Evolutionary conservation across 2,329 filamentous ascomycete species (phyloP).

Genomic region (Colletotrichum sp.): DNA sequence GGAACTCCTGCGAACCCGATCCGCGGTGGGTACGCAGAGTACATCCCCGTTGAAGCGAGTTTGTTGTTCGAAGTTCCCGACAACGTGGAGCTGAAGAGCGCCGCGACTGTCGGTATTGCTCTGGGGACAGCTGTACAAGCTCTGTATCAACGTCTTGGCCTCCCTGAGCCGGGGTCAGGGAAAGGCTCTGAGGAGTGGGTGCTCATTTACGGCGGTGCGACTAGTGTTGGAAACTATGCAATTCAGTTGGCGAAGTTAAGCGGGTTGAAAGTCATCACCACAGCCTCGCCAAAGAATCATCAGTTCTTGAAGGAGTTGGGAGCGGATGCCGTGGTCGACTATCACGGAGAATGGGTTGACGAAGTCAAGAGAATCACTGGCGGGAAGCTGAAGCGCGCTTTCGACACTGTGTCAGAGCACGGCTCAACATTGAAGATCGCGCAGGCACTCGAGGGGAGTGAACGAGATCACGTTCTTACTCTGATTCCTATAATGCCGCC

Average conservation of each 20-base stretch:
- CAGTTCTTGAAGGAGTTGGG: slow-evolving; percentile 45
- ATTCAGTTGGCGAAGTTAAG: neutral
- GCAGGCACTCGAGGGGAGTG: slow-evolving; percentile 22
- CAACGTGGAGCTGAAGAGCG: neutral
- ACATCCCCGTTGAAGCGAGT: neutral
- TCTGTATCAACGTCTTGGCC: neutral
- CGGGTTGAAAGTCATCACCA: neutral
- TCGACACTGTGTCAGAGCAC: slow-evolving; percentile 34
- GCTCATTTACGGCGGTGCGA: slow-evolving; percentile 30
- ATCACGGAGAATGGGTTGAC: slow-evolving; percentile 29
- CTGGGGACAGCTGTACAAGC: neutral
- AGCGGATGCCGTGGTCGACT: slow-evolving; percentile 52
- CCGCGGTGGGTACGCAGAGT: neutral
- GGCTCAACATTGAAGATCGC: slow-evolving; percentile 31
- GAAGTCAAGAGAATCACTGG: slow-evolving; percentile 21
- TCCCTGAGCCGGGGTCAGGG: neutral
- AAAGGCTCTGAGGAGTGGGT: slow-evolving; percentile 5
- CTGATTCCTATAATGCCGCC: slow-evolving; percentile 15
- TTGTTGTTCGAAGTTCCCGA: neutral
- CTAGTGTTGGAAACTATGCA: slow-evolving; percentile 11
- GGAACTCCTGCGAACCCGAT: neutral
- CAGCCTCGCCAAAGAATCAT: slow-evolving; percentile 32
- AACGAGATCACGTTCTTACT: slow-evolving; percentile 31
- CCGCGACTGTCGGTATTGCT: neutral
- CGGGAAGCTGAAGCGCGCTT: slow-evolving; percentile 16